Conservation (phyloP, 2,329 filamentous ascomycete genomes). For the Colletotrichum liriopes region DNA sequence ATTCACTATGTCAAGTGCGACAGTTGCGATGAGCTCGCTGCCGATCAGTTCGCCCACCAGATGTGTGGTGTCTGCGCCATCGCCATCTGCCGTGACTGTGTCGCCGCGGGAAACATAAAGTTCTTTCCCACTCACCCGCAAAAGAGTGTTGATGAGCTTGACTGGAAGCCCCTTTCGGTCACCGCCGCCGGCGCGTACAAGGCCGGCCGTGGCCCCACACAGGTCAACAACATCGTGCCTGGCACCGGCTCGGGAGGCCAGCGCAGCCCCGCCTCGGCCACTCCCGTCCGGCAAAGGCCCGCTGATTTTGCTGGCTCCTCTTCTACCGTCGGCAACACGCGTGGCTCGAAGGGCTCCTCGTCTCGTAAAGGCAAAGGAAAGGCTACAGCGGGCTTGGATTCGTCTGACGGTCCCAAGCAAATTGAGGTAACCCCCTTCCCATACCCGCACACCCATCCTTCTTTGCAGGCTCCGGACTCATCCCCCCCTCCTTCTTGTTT, state of each 20-base stretch:
- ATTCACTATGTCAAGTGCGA: background rate
- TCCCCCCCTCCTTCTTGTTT: background rate
- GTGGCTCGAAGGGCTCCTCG: background rate
- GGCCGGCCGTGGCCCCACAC: background rate
- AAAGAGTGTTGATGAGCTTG: constrained; percentile 2
- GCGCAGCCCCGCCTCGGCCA: background rate
- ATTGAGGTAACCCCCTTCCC: background rate
- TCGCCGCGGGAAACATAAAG: background rate
- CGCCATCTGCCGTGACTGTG: constrained; percentile 13
- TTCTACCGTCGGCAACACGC: background rate
- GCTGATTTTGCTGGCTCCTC: background rate
- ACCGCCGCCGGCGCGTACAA: too few relatives aligned
- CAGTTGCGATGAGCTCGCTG: background rate
- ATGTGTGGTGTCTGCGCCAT: background rate
- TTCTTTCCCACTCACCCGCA: background rate
- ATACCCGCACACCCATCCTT: background rate
- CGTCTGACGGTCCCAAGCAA: background rate
- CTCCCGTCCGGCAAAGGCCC: background rate
- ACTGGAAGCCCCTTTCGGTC: background rate
- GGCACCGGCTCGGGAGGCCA: background rate
- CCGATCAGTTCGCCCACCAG: background rate
- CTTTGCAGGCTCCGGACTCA: background rate
- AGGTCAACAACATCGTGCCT: too few relatives aligned
- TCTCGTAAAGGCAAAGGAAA: background rate
- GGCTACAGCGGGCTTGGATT: background rate